These are phyloP conservation scores for Paxillus involutus DNA, from an alignment of 768 basidiomycete species.

Conservation along the genomic window DNA sequence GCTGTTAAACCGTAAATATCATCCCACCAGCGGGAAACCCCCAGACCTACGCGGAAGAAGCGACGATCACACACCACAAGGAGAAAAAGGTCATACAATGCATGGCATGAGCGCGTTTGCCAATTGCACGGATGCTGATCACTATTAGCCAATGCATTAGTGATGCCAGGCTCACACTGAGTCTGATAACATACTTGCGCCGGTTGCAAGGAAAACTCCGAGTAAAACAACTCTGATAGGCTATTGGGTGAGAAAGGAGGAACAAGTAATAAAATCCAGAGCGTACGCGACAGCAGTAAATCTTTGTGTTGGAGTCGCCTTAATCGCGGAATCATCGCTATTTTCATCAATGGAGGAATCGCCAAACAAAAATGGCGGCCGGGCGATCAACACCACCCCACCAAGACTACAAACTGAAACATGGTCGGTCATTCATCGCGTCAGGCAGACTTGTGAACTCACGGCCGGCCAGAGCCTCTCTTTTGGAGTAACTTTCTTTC, in stretches of 20 bases:
- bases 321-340: conserved; percentile 3
- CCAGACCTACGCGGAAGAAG: conserved; percentile 8
- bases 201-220: conserved; percentile 64
- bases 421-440: background rate
- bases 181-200: conserved; percentile 56
- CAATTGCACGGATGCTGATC: conserved; percentile 45
- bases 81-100: conserved; percentile 74
- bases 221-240: conserved; percentile 40
- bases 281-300: conserved; percentile 58
- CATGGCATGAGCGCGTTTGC: conserved; percentile 65
- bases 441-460: conserved; percentile 3
- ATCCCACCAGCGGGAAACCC: background rate
- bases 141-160: conserved; percentile 28
- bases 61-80: conserved; percentile 43
- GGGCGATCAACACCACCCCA: conserved; percentile 81
- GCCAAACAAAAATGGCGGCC: conserved; percentile 76
- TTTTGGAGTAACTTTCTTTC: conserved; percentile 55
- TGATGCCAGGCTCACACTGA: background rate
- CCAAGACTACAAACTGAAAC: conserved; percentile 58
- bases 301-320: conserved; percentile 36
- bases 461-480: conserved; percentile 58
- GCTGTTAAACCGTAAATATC: background rate
- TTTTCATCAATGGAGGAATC: background rate
- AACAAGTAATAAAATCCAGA: background rate
- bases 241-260: too few species aligned